phyloP scores from a whole-genome alignment of 306 rosid genomes.

The Prunus padus region DNA sequence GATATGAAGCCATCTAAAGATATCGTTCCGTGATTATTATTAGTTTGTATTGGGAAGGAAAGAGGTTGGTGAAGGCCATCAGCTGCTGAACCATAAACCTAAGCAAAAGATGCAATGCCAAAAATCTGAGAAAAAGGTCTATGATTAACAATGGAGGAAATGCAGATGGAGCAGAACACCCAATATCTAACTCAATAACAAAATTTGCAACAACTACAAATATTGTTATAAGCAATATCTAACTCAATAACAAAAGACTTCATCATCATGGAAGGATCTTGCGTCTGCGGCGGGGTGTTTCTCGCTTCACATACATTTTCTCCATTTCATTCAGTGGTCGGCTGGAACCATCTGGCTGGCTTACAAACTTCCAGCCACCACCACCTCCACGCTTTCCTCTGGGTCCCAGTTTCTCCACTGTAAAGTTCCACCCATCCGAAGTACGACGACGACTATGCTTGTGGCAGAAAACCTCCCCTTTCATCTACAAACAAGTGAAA shows the following conservation, averaged over 20 bases:
- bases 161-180: neutral
- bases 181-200: no score
- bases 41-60: neutral
- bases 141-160: neutral
- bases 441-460: constrained; percentile 74
- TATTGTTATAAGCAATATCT: neutral
- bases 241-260: neutral
- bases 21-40: neutral
- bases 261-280: constrained; percentile 71
- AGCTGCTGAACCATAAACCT: neutral
- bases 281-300: constrained; percentile 75
- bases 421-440: constrained; percentile 72
- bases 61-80: neutral
- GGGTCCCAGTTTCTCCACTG: constrained; percentile 78
- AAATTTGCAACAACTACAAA: constrained; percentile 6
- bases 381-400: constrained; percentile 79
- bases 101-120: neutral
- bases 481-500: constrained; percentile 50
- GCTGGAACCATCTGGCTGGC: constrained; percentile 85
- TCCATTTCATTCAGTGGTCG: constrained; percentile 82
- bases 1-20: neutral
- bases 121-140: neutral
- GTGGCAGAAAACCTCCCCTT: constrained; percentile 85
- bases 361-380: constrained; percentile 89
- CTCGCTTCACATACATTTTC: constrained; percentile 81